Conservation (phyloP, 148 eudicot species). For the Spergularia bocconei region DNA sequence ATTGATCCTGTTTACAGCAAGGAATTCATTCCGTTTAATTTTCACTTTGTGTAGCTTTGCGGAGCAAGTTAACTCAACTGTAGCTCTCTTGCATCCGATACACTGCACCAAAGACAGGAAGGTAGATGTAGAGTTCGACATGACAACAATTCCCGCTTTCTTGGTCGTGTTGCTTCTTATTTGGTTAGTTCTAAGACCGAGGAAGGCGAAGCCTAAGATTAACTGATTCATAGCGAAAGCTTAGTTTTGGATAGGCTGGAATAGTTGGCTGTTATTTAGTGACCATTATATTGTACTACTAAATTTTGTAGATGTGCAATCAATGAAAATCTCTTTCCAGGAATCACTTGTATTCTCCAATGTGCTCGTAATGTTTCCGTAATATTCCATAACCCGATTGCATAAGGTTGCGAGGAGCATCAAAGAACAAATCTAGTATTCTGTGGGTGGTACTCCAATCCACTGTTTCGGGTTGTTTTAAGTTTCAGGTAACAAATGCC, state of each 20-base stretch:
- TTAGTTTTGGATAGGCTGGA: neutral
- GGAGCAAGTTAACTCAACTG: conserved; percentile 63
- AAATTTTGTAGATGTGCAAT: conserved; percentile 17
- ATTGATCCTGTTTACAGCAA: neutral
- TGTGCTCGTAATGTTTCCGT: neutral
- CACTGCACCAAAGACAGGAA: conserved; percentile 82
- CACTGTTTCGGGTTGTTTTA: too few relatives aligned
- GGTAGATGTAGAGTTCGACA: conserved; percentile 72
- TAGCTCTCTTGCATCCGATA: conserved; percentile 65
- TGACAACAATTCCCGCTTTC: conserved; percentile 87
- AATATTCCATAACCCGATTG: neutral
- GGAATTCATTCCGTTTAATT: neutral
- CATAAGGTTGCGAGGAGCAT: too few relatives aligned
- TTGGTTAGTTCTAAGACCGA: conserved; percentile 76
- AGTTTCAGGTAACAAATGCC: too few relatives aligned
- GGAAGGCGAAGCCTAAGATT: conserved; percentile 88
- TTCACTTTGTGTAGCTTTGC: conserved; percentile 49
- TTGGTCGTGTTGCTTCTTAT: conserved; percentile 59
- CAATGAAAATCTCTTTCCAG: conserved; percentile 7
- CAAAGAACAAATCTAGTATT: too few relatives aligned
- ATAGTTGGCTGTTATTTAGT: conserved; percentile 8
- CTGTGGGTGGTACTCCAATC: too few relatives aligned
- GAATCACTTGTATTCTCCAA: neutral
- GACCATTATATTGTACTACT: conserved; percentile 3
- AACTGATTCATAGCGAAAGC: conserved; percentile 36